Percentiles rank a stretch among this genome's conserved stretches.
These are phyloP conservation scores for Didymellaceae sp. DNA, from an alignment of 2,329 filamentous ascomycete species.

Conservation along the genomic window DNA sequence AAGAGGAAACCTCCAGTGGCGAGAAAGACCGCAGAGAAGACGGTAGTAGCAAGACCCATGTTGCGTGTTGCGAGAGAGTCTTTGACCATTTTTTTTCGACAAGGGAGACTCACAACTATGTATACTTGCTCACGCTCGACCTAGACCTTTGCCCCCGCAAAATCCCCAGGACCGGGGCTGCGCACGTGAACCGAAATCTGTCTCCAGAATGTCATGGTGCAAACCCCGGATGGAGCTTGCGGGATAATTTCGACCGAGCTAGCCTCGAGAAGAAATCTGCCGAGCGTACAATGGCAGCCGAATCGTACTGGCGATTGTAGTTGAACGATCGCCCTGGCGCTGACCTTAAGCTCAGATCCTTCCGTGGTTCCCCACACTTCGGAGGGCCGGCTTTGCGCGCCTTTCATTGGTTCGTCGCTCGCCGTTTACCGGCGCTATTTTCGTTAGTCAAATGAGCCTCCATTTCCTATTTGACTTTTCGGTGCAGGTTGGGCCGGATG, in stretches of 20 bases:
- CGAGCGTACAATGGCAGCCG: not conserved
- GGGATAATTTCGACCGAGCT: conserved; percentile 7
- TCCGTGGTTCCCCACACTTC: not conserved
- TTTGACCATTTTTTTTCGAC: conserved; percentile 5
- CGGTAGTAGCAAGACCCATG: conserved; percentile 26
- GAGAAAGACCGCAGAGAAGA: conserved; percentile 28
- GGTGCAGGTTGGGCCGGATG: conserved; percentile 7
- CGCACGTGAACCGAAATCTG: conserved; percentile 5
- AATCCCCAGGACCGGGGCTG: conserved; percentile 2
- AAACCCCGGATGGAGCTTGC: conserved; percentile 1
- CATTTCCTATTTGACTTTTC: not conserved
- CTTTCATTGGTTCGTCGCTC: not conserved
- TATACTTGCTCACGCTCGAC: conserved; percentile 4
- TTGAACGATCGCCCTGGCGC: not conserved
- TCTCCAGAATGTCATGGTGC: not conserved
- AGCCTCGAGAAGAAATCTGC: not conserved
- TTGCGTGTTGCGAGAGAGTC: not conserved
- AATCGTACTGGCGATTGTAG: not conserved
- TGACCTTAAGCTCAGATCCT: not conserved
- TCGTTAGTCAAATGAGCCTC: conserved; percentile 4
- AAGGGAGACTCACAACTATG: not conserved
- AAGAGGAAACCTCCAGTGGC: conserved; percentile 36
- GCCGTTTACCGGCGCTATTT: not conserved
- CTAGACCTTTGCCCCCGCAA: conserved; percentile 4
- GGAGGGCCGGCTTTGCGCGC: not conserved